Base-by-base conservation (phyloP, 2,329 filamentous ascomycete species). In the Colletotrichum phormii region DNA sequence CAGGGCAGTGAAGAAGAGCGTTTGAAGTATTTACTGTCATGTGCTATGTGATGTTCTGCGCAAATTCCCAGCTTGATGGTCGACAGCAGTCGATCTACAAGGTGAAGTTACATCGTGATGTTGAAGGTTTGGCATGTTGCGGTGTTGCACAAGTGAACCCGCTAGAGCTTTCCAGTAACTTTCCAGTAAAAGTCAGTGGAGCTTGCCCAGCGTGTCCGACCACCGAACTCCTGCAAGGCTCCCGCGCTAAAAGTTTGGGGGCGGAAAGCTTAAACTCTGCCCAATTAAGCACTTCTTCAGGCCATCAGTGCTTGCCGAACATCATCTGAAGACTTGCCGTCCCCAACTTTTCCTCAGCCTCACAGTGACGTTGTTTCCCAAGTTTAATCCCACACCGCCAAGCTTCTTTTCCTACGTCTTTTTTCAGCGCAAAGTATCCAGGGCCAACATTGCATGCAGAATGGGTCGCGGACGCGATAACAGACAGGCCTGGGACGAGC, bases 401-500 rank as follows among this genome's bases (percentile, higher is more conserved):
- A 13, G 7, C 26, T 58, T 35, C 7, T 15, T 11, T 11, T 18
- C 13, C 13, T 8, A 15, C 26, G 26, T 4, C 26, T 29, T 29
- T 29, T 29, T 29, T 29, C 26, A 29, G 26, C 26, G 26, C 26
- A 29, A 29, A 29, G 26, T 29, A 29, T 29, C 26, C 4, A 29
- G 26, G 26, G 26, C 26, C 26, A 29, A 29, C 26, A 29, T 29
- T 4, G 26, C 26, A 29, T 29, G 26, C 26, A 29, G 31, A 3
- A 72, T 72, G 70, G 71, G 62, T 35, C 69, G 72, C 53, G 65
- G 62, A 67, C 67, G 61, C 29, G 90, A 92, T 76, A 90, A 87
- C 80, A 87, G 87, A 63, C 85, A 89, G 64, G 90, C 90, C 86
- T 90, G 89, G 89, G 90, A 93, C 74, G 86, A 88, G 54, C 82